Evolutionary conservation across 139 green algal genomes (phyloP).

Genomic region (Edaphochlamys debaryana): DNA sequence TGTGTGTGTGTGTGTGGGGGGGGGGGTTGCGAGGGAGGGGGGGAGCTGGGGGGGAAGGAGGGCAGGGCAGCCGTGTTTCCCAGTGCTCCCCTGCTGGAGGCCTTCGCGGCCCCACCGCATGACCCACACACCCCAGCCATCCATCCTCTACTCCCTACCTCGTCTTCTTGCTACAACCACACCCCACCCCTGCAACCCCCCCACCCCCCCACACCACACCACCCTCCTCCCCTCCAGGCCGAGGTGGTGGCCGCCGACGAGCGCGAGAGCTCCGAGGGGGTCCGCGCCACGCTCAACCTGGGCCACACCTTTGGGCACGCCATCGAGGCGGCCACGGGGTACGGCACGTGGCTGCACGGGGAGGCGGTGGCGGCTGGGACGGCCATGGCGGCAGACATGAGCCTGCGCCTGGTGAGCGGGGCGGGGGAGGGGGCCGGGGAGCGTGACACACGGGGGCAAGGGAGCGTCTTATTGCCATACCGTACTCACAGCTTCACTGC

Average conservation of each 20-base stretch:
- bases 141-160: too few species aligned
- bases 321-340: slow-evolving; percentile 89
- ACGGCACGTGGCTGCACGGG: slow-evolving; percentile 73
- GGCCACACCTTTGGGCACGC: slow-evolving; percentile 99
- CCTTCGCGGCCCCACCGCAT: too few species aligned
- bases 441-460: background rate
- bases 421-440: background rate
- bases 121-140: too few species aligned
- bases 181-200: background rate
- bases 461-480: too few species aligned
- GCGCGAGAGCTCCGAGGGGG: slow-evolving; percentile 83
- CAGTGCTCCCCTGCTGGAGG: too few species aligned
- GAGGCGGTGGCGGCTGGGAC: slow-evolving; percentile 96
- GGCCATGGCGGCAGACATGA: slow-evolving; percentile 97
- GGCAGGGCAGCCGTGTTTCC: too few species aligned
- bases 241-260: slow-evolving; percentile 95
- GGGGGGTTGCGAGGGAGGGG: background rate
- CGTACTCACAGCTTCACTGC: too few species aligned
- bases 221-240: background rate
- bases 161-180: too few species aligned
- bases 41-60: background rate
- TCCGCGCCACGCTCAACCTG: slow-evolving; percentile 97
- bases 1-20: too few species aligned
- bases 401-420: slow-evolving; percentile 71
- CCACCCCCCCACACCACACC: background rate